Base-by-base conservation (phyloP, 352 stramenopile genomes). In the Globisporangium cystogenes region DNA sequence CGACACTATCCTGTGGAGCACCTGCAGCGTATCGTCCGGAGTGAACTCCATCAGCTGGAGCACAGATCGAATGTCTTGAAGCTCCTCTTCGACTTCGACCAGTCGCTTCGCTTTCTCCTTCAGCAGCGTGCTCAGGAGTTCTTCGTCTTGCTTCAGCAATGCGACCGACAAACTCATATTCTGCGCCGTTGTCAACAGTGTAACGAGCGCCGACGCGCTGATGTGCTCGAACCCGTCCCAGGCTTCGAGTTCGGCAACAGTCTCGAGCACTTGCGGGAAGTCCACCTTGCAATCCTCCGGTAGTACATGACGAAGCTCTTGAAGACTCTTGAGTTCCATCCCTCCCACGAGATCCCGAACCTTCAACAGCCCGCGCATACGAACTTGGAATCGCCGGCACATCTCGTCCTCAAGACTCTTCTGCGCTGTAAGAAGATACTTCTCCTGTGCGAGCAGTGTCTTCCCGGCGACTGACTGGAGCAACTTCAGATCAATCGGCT, bases 91-190 rank as follows among this genome's bases (percentile, higher is more conserved):
- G 31, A 80, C 53, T 47, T 91, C 74, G 4, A 56, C 55, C 24
- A 86, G 55, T 14, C 81, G 74, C 39, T 73, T 80, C 6, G 68
- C 59, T 48, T 91, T 90, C 42, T 92, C 81, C 39, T 75, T 73
- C 21, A 80, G 52, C 36, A 94, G 62, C 2, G 55, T 55, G 20
- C 66, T 74, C 21, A 87, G 37, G 33, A 89, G 23, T 39, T 68
- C 46, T 15, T 76, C 56, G 26, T 85, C 73, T 29, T 62, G 63
- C 24, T 70, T 62, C 21, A 76, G 48, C 33, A 49, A 62, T 36
- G 50, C 40, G 7, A 21, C 50, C 18, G 68, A 70, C 11, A 84
- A 44, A 12, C 51, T 44, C n/a, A 57, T 53, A 20, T 27, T 46
- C 33, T 50, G 53, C 18, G 39, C 59, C 24, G n/a, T 40, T n/a